Evolutionary conservation across 495 filamentous ascomycete species (phyloP), one percentile per base, ranked within the genome.

Genomic region (Aspergillus funiculosus): DNA sequence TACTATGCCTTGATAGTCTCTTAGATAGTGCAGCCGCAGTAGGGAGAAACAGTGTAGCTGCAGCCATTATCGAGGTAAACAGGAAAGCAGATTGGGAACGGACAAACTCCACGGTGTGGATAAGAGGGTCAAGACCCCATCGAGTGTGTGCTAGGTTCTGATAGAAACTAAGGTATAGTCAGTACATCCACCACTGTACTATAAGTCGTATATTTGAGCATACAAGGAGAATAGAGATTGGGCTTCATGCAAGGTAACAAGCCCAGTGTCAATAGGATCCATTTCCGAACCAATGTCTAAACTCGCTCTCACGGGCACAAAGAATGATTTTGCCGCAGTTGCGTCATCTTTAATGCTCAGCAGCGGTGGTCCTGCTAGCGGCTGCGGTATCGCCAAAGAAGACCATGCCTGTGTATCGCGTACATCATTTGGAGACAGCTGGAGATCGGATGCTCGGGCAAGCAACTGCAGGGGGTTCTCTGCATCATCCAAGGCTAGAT

Each of bases 391-490:
- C 1, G 40, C 36, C 26, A 53, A 25, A 3, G 59, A 43, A n/a
- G 54, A 29, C 43, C 43, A 54, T 13, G 42, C 59, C 4, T 32
- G 38, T 13, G 20, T 36, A 32, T 51, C 54, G 1, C 51, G 56
- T 28, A 52, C 43, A 1, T 52, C 60, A 6, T 53, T 47, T 22
- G 78, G 75, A 3, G 76, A 78, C 6, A 80, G 66, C 39, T 82
- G 76, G 25, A 85, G 68, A 57, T 87, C 81, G 5, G 82, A 85
- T 0, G 83, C 82, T 14, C 82, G 69, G 2, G 83, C 83, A 15
- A 87, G 73, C 1, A 87, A 60, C 54, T 87, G 82, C 7, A 87
- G 61, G 0, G 83, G 83, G 46, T 87, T 87, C 52, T 87, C 83
- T 13, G 82, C 82, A 62, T 86, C 82, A 48, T 85, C 82, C 4